These are phyloP conservation scores for Verticillium alfalfae DNA, from an alignment of 2,329 filamentous ascomycete species.

Conservation along the genomic window DNA sequence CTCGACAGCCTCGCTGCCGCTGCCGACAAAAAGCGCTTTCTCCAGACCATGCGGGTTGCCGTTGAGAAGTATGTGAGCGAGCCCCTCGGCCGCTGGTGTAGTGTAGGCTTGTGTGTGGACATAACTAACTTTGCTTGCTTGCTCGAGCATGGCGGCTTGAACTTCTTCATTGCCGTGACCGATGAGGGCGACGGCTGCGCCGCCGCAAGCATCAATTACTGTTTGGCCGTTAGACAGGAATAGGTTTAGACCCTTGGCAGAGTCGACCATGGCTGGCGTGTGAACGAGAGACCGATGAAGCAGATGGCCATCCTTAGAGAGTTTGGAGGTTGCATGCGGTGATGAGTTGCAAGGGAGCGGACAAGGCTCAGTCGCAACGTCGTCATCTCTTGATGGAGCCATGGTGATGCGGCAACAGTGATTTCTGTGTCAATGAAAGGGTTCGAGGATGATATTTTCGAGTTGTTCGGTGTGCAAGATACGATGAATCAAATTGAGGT, in stretches of 20 bases:
- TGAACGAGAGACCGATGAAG: conserved; percentile 26
- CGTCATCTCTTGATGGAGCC: conserved; percentile 13
- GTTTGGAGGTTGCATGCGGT: not conserved
- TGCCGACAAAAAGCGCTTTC: conserved; percentile 13
- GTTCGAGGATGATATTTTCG: not conserved
- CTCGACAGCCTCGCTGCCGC: conserved; percentile 32
- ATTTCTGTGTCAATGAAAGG: not conserved
- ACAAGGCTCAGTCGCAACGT: not conserved
- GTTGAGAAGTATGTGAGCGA: conserved; percentile 15
- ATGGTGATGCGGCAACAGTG: not conserved
- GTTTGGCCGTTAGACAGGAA: conserved; percentile 23
- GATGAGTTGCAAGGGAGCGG: not conserved
- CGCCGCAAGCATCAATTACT: conserved; percentile 28
- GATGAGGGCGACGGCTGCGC: conserved; percentile 25
- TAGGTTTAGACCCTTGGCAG: conserved; percentile 32
- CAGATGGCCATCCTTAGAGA: conserved; percentile 11
- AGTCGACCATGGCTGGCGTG: conserved; percentile 28
- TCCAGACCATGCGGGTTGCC: conserved; percentile 8
- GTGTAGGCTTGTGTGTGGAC: conserved; percentile 23
- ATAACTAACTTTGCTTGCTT: conserved; percentile 20
- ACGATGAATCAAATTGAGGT: too few relatives aligned
- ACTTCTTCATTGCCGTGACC: conserved; percentile 23
- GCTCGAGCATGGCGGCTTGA: conserved; percentile 19
- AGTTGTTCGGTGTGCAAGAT: not conserved
- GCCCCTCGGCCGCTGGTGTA: conserved; percentile 36